Evolutionary conservation across 2,329 filamentous ascomycete genomes (phyloP), one percentile per base, ranked within the genome.

Genomic region (Diaporthe citriasiana): DNA sequence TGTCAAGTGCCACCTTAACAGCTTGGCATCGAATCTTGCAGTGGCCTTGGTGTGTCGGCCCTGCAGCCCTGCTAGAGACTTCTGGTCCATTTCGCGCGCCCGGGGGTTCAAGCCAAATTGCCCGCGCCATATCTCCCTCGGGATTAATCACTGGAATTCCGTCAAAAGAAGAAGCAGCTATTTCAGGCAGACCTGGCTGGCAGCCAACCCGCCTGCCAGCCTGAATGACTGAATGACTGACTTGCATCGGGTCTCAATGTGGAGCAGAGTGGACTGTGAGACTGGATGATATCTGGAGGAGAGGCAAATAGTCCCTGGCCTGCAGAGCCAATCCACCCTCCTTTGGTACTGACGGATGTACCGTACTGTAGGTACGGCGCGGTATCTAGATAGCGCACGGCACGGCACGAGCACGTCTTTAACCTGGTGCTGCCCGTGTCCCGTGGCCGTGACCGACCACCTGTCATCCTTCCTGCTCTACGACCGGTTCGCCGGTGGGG

Each of bases 41-140:
- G 45, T 42, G 15, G 35, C 33, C 17, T 30, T 42, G 42, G 40
- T 51, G 13, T 33, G 22, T 12, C 10, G 45, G n/a, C n/a, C 12
- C 30, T 66, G 56, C 35, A 71, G 69, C 56, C 57, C 55, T 71
- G 69, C 57, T 71, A 71, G 69, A 15, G 55, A 2, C 25, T 35
- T 15, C 3, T n/a, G 42, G 42, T 7, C 30, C 60, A 50, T 42
- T 42, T 50, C 27, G 27, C 45, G 45, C 15, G n/a, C 12, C 25
- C 17, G 27, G 19, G n/a, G 30, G 60, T 30, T 35, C 27, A 50
- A 42, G 17, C 42, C 42, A 65, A 66, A 27, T 38, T 65, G 27
- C 60, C 60, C 45, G 22, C n/a, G 60, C 40, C 42, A 50, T 47
- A 22, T 66, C 60, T 66, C 22, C 60, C 30, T 25, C 22, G 60